A percentile compares a stretch with the other conserved stretches of the same genome.
Conservation (phyloP, 2,329 filamentous ascomycete species). For the Fusarium kyushuense region DNA sequence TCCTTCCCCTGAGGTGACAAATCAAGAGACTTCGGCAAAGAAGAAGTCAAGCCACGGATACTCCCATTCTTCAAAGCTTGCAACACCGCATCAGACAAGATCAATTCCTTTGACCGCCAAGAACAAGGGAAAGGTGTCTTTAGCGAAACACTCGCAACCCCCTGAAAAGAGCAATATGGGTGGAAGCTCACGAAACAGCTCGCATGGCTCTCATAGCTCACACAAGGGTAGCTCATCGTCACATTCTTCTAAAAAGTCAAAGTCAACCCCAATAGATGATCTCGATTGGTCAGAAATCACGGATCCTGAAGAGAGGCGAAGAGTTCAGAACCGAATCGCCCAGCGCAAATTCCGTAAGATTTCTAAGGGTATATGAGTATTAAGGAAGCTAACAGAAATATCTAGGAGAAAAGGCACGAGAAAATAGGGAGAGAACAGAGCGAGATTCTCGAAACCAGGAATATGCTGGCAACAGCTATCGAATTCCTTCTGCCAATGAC, state of each 20-base stretch:
- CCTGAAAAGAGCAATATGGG: conserved; percentile 40
- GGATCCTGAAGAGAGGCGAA: conserved; percentile 77
- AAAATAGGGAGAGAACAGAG: conserved; percentile 74
- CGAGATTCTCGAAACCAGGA: conserved; percentile 73
- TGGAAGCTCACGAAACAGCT: conserved; percentile 42
- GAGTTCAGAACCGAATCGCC: conserved; percentile 81
- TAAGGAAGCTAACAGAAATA: not conserved
- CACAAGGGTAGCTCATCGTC: conserved; percentile 48
- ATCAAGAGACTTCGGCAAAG: conserved; percentile 8
- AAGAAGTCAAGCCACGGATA: conserved; percentile 8
- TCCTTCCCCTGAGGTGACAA: conserved; percentile 42
- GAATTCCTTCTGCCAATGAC: conserved; percentile 68
- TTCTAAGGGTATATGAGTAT: no score
- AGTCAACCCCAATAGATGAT: conserved; percentile 56
- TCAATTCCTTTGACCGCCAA: conserved; percentile 29
- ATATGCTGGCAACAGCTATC: conserved; percentile 73
- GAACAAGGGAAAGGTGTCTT: conserved; percentile 35
- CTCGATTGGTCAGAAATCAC: conserved; percentile 78
- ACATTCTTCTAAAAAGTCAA: conserved; percentile 55
- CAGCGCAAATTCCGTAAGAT: conserved; percentile 80
- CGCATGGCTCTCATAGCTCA: conserved; percentile 38
- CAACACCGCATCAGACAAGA: conserved; percentile 32
- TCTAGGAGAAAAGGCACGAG: conserved; percentile 76
- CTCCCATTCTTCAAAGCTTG: conserved; percentile 22
- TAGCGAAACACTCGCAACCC: conserved; percentile 10